Base-by-base conservation (phyloP, 2,329 filamentous ascomycete genomes). In the Torrubiellomyces zombiae region DNA sequence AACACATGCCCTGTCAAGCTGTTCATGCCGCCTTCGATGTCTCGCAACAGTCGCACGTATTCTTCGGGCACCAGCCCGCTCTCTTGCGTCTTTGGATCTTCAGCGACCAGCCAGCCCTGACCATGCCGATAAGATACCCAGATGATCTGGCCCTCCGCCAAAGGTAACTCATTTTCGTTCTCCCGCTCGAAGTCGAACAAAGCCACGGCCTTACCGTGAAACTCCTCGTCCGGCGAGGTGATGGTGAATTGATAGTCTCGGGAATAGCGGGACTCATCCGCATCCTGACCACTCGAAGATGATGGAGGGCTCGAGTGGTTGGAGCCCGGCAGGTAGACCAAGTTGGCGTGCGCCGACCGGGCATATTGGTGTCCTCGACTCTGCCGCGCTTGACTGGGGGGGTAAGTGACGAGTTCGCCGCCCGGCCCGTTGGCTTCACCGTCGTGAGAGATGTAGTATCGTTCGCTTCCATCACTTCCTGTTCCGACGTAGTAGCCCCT, bases 111-210 rank as follows among this genome's bases (percentile, higher is more conserved):
- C 89, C 89, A 98, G 28, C 89, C 89, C 52, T 95, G 83, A 10
- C 86, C 86, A 45, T 95, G 85, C 21, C 89, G 69, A 49, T 95
- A 98, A 10, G 82, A 92, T 14, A 98, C 85, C 60, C 89, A 78
- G 28, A 98, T 93, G 29, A 94, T 81, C 44, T 98, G 89, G 5
- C 89, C 89, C 52, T 98, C 89, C 1, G 81, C 74, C 23, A 98
- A 58, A 4, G 83, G 82, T 29, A 98, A 58, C 50, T 98, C 89
- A 45, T 95, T 98, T 47, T 94, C 83, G 47, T 95, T 94, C 50
- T 95, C 86, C 16, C 85, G 70, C 38, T 75, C 75, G 52, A 98
- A 98, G 46, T 94, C 85, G 46, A 93, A 98, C 13, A 98, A 60
- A 6, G 89, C 89, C 15, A 98, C 81, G 8, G 83, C 85, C 47